Evolutionary conservation across 257 asterid genomes (phyloP), one percentile per base, ranked within the genome.

Genomic region (Avicennia marina): DNA sequence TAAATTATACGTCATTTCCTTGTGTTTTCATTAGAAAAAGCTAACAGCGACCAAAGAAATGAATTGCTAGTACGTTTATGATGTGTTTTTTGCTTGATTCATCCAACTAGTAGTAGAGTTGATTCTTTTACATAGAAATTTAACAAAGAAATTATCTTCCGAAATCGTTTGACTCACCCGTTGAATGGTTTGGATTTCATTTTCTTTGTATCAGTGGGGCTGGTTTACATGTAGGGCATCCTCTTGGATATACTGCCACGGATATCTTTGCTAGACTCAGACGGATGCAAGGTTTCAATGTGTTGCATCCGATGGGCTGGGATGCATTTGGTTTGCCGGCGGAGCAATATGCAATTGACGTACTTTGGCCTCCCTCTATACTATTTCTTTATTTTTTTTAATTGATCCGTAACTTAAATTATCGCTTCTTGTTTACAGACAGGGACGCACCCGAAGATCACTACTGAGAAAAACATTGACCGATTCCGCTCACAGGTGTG

Each of bases 301-400:
- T 93, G 52, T 74, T 93, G 82, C 96, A 93, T 61, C 98, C 96
- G 56, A 93, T 93, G 98, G 98, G 98, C 47, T 93, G 98, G 98
- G 98, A 93, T 79, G 98, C 98, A 4, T 93, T 93, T 74, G 96
- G 98, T 68, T 83, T 93, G 68, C 98, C 98, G 27, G 98, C 98
- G 34, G 98, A 93, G 73, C 98, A 93, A 63, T 93, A 93, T 69
- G 98, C 98, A 48, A 84, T 93, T 65, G 89, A 93, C 81, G 98
- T 89, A 41, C 48, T 43, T 66, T 54, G 44, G 39, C 26, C 34
- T 22, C 48, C 25, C 45, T 48, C 48, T 6, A 9, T 46, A 20
- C 41, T 50, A 39, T 49, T 51, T 57, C 19, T 29, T 42, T 31
- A 7, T 19, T 17, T 11, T 10, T 40, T 27, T 10, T 22, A n/a